Percentiles rank a stretch among this genome's conserved stretches.
These are phyloP conservation scores for Boeremia lycopersici DNA, from an alignment of 2,329 filamentous ascomycete species.

Conservation along the genomic window DNA sequence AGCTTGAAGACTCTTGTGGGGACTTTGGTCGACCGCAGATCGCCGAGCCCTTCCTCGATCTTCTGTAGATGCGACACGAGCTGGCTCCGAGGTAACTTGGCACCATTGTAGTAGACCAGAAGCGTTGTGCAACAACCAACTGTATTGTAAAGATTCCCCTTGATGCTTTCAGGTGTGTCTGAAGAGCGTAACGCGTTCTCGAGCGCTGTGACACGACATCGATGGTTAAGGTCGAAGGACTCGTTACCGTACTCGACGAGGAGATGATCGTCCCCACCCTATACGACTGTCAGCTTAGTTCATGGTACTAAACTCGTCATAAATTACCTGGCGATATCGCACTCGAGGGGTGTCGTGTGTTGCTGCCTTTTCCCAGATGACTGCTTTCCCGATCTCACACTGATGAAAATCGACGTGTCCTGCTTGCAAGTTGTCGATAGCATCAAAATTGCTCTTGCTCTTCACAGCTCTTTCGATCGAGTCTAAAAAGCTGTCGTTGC, in stretches of 20 bases:
- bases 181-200: conserved; percentile 54
- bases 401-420: conserved; percentile 37
- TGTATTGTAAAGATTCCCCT: conserved; percentile 55
- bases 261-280: conserved; percentile 55
- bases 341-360: conserved; percentile 30
- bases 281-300: not conserved
- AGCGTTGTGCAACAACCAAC: conserved; percentile 58
- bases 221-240: conserved; percentile 62
- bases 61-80: conserved; percentile 48
- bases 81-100: conserved; percentile 42
- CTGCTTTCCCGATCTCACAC: conserved; percentile 33
- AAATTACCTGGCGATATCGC: conserved; percentile 31
- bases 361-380: conserved; percentile 38
- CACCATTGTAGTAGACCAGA: conserved; percentile 51
- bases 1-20: conserved; percentile 52
- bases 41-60: conserved; percentile 51
- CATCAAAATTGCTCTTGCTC: conserved; percentile 18
- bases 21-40: conserved; percentile 50
- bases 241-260: conserved; percentile 65
- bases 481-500: conserved; percentile 54
- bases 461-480: conserved; percentile 50
- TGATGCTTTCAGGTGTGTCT: conserved; percentile 47
- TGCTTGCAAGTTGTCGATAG: conserved; percentile 32
- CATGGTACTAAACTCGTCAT: too few species aligned
- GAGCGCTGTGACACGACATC: conserved; percentile 61